Base-by-base conservation (phyloP, 1,284 basidiomycete genomes). In the Amylostereum chailletii region DNA sequence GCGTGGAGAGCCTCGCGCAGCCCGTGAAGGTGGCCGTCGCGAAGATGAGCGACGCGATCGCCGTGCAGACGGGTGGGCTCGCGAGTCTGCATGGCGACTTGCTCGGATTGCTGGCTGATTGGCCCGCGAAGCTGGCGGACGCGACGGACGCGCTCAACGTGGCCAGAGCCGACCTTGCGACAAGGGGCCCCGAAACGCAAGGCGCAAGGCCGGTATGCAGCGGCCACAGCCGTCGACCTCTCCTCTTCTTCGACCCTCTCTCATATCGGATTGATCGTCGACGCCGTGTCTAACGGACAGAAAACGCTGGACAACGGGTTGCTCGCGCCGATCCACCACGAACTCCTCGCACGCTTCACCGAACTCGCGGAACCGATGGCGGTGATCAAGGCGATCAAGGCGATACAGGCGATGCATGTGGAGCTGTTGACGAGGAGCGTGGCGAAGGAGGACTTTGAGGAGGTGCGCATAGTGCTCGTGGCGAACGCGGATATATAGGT, bases 401-500 rank as follows among this genome's bases (percentile, higher is more conserved):
- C 74, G 27, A 60, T 88, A 9, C 79, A 85, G 56, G 72, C 68
- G 33, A 72, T 75, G 11, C 77, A 87, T 51, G 71, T 75, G 5
- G 85, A 86, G 51, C 71, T 88, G 47, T 65, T 77, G 4, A 75
- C 79, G 2, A 74, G 72, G 6, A 75, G 80, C 51, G 69, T 71
- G 5, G 70, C 71, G 29, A 76, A 76, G 60, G 76, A 76, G 42
- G 83, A 86, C 57, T 63, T 80, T 36, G 83, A 88, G 11, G 86
- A 89, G 47, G 69, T 87, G 50, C 77, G 81, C 38, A 77, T 75
- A 39, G 57, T 77, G 34, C 66, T 66, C 51, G 48, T 57, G 30
- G 56, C 70, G 8, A 88, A 85, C 58, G 66, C 75, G 4, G 86
- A 89, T 5, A 68, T 79, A 44, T 84, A 88, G 58, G 68, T 81